Percentiles rank a stretch among this genome's conserved stretches.
phyloP scores from a whole-genome alignment of 208 protist species.

The Trypanosoma avium region DNA sequence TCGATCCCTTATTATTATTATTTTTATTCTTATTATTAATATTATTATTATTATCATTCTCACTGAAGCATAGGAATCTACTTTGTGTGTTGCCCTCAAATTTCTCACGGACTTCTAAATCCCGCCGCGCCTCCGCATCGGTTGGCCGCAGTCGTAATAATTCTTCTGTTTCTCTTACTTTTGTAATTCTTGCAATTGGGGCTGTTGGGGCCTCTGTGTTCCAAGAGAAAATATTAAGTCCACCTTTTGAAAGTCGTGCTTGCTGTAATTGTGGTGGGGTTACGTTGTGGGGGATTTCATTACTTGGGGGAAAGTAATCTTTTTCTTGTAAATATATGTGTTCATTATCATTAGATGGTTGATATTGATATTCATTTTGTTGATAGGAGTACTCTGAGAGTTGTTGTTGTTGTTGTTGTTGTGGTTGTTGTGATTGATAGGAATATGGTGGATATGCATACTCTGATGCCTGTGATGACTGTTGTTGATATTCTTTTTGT shows the following conservation, averaged over 20 bases:
- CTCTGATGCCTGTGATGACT: constrained; percentile 32
- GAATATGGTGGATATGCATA: constrained; percentile 58
- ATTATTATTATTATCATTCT: constrained; percentile 24
- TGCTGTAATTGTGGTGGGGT: background rate
- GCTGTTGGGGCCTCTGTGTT: constrained; percentile 31
- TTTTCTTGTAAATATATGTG: no score
- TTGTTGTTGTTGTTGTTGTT: background rate
- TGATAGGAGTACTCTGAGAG: background rate
- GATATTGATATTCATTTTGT: background rate
- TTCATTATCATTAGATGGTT: no score
- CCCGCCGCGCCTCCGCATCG: constrained; percentile 24
- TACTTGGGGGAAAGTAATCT: no score
- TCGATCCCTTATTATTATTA: constrained; percentile 4
- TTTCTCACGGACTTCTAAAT: constrained; percentile 41
- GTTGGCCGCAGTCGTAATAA: constrained; percentile 12
- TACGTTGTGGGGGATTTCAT: no score
- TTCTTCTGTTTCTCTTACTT: constrained; percentile 13
- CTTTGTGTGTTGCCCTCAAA: constrained; percentile 50
- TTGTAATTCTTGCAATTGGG: background rate
- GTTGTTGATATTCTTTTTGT: background rate
- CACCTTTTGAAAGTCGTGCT: constrained; percentile 19
- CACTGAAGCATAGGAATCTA: constrained; percentile 76
- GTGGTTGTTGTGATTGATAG: constrained; percentile 27
- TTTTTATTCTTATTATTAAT: no score
- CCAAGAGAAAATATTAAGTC: constrained; percentile 81